These are phyloP conservation scores for Carex sylvatica DNA, from an alignment of 202 grass and related monocot genomes.

Conservation along the genomic window DNA sequence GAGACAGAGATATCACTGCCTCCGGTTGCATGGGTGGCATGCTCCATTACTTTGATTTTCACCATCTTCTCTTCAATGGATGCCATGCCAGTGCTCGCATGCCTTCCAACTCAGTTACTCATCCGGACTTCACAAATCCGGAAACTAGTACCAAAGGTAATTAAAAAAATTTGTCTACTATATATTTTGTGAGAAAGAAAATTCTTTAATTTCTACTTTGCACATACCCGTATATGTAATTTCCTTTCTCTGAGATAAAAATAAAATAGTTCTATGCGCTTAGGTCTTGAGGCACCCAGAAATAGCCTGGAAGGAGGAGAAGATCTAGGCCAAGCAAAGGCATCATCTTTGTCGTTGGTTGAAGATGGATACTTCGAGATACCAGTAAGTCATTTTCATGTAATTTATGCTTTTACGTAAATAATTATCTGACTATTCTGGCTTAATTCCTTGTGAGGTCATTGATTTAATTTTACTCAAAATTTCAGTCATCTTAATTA, in stretches of 20 bases:
- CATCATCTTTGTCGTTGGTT: neutral
- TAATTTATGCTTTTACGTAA: neutral
- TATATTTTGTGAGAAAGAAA: neutral
- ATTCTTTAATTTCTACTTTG: neutral
- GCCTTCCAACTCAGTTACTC: neutral
- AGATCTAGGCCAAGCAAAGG: neutral
- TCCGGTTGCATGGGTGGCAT: constrained; percentile 86
- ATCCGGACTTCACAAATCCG: neutral
- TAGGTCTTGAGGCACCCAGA: constrained; percentile 71
- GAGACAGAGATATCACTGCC: constrained; percentile 7
- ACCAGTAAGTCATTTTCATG: constrained; percentile 29
- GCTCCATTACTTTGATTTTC: constrained; percentile 56
- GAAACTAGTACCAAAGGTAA: neutral
- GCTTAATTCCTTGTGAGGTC: neutral
- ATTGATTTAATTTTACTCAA: neutral
- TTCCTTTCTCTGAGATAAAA: neutral
- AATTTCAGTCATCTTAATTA: neutral
- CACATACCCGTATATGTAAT: constrained; percentile 1
- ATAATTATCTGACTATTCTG: neutral
- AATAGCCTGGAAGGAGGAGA: constrained; percentile 83
- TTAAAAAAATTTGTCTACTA: too few relatives aligned
- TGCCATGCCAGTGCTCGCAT: constrained; percentile 37
- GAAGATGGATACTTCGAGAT: constrained; percentile 40
- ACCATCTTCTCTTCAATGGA: constrained; percentile 62
- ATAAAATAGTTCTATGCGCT: neutral